phyloP scores from a whole-genome alignment of 345 rosid species.

The Microthlaspi erraticum region DNA sequence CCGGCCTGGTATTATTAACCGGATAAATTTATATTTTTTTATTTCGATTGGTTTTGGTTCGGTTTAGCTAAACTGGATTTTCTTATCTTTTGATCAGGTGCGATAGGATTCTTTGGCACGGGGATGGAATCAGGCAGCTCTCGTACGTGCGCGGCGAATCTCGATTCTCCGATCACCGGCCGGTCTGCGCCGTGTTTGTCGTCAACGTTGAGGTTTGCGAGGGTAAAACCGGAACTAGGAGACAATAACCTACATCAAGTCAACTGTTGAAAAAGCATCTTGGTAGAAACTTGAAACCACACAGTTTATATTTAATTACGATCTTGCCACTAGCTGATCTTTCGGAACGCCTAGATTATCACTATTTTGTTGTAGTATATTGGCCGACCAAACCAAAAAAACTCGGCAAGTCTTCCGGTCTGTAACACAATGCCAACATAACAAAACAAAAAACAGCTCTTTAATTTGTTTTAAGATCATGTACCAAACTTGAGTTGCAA shows the following conservation, averaged over 20 bases:
- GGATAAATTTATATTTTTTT: neutral
- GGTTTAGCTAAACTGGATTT: conserved; percentile 15
- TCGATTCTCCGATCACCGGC: conserved; percentile 88
- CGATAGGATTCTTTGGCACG: conserved; percentile 89
- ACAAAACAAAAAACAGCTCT: conserved; percentile 12
- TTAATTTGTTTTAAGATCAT: no score
- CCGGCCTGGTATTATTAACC: conserved; percentile 81
- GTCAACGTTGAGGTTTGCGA: conserved; percentile 60
- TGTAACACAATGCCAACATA: conserved; percentile 21
- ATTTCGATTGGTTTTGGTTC: conserved; percentile 8
- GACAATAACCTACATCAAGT: conserved; percentile 20
- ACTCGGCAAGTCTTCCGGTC: conserved; percentile 33
- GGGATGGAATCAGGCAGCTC: conserved; percentile 67
- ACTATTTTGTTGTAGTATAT: conserved; percentile 7
- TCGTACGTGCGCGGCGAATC: conserved; percentile 70
- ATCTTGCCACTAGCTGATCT: conserved; percentile 1
- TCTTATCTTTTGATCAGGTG: conserved; percentile 59
- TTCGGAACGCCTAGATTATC: neutral
- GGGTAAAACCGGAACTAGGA: conserved; percentile 41
- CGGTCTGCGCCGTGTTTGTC: conserved; percentile 69
- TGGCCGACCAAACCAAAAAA: conserved; percentile 40
- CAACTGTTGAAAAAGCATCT: conserved; percentile 1
- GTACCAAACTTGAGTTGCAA: no score
- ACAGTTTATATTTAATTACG: neutral
- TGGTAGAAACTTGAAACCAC: neutral